Evolutionary conservation across 2,329 filamentous ascomycete species (phyloP).

Genomic region (Stagonosporopsis rhizophila): DNA sequence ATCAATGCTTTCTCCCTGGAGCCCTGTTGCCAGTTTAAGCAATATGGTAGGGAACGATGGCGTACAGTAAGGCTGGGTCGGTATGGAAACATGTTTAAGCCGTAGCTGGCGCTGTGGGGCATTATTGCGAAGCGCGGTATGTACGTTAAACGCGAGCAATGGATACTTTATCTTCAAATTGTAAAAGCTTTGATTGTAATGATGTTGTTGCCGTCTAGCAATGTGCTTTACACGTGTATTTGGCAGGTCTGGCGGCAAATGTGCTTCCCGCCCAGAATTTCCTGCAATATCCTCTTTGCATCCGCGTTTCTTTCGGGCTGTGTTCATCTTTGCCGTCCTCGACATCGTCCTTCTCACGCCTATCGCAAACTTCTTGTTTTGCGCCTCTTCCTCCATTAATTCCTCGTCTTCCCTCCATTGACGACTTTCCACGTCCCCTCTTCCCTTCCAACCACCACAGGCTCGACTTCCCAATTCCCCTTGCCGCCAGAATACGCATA

Average conservation of each 20-base stretch:
- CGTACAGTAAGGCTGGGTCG: slow-evolving; percentile 13
- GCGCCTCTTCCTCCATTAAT: background rate
- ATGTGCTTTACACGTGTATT: too few species aligned
- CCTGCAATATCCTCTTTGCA: background rate
- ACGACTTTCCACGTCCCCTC: slow-evolving; percentile 4
- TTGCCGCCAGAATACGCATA: slow-evolving; percentile 5
- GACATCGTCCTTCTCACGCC: background rate
- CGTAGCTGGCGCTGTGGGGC: slow-evolving; percentile 14
- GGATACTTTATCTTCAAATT: slow-evolving; percentile 6
- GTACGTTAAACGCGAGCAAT: slow-evolving; percentile 21
- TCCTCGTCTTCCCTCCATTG: background rate
- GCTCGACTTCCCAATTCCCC: slow-evolving; percentile 1
- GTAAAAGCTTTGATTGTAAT: background rate
- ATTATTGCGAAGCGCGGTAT: background rate
- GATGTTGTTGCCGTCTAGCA: background rate
- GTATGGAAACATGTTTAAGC: slow-evolving; percentile 6
- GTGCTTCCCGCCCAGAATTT: too few species aligned
- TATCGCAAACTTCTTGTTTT: background rate
- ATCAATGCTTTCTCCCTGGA: slow-evolving; percentile 14
- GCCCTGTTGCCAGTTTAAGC: slow-evolving; percentile 20
- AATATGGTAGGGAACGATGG: slow-evolving; percentile 13
- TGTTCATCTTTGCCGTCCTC: background rate
- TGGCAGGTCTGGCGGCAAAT: background rate
- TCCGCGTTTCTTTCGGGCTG: background rate
- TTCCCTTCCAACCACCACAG: slow-evolving; percentile 7